These are phyloP conservation scores for Lactarius deliciosus DNA, from an alignment of 768 basidiomycete genomes.

Conservation along the genomic window DNA sequence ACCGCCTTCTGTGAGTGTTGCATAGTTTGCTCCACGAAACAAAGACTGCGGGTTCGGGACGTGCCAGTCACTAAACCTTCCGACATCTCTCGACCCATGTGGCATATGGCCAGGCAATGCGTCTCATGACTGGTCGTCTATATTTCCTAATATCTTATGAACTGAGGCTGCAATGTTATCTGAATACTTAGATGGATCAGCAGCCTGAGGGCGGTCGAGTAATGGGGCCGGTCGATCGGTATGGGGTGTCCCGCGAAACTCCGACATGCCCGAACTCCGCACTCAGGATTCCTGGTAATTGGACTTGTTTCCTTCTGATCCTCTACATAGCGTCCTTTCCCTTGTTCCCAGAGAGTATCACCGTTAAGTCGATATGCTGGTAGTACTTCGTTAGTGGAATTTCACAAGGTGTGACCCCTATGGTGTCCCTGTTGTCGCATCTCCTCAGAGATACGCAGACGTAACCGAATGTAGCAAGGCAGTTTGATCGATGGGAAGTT, in stretches of 20 bases:
- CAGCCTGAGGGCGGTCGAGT: not conserved
- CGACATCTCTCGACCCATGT: not conserved
- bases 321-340: not conserved
- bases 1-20: not conserved
- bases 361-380: not conserved
- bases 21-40: not conserved
- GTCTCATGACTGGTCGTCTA: not conserved
- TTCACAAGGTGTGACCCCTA: not conserved
- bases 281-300: not conserved
- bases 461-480: not conserved
- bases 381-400: not conserved
- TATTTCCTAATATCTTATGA: not conserved
- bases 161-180: not conserved
- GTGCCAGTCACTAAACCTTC: not conserved
- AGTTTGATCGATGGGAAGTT: not conserved
- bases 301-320: not conserved
- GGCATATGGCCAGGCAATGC: not conserved
- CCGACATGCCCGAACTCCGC: conserved; percentile 2
- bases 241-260: not conserved
- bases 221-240: not conserved
- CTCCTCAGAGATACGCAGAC: not conserved
- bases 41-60: not conserved
- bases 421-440: not conserved
- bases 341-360: not conserved
- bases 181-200: not conserved